Conservation (phyloP, 176 grass and related monocot species). For the Triticum aestivum region IWGSC_CS_RefSeq_v2.1 NC_057810.1:263863943-263864442, state of each 20-base stretch:
- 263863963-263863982: too few species aligned
- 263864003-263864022: too few species aligned
- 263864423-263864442: slow-evolving; percentile 90
- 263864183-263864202: slow-evolving; percentile 99
- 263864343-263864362: slow-evolving; percentile 19
- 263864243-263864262: slow-evolving; percentile 99
- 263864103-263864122: neutral
- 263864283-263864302: slow-evolving; percentile 11
- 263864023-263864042: too few species aligned
- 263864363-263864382: slow-evolving; percentile 14
- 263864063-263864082: neutral
- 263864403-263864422: slow-evolving; percentile 86
- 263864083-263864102: too few species aligned
- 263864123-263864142: slow-evolving; percentile 13
- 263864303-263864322: slow-evolving; percentile 35
- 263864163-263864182: slow-evolving; percentile 96
- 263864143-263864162: slow-evolving; percentile 65
- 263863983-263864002: too few species aligned
- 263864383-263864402: slow-evolving; percentile 75
- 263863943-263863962: too few species aligned
- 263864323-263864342: slow-evolving; percentile 24
- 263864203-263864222: slow-evolving; percentile 90
- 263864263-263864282: slow-evolving; percentile 22
- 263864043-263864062: neutral
- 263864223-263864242: slow-evolving; percentile 77